Evolutionary conservation across 2,329 filamentous ascomycete species (phyloP).

Genomic region (Arachnomyces sp.): DNA sequence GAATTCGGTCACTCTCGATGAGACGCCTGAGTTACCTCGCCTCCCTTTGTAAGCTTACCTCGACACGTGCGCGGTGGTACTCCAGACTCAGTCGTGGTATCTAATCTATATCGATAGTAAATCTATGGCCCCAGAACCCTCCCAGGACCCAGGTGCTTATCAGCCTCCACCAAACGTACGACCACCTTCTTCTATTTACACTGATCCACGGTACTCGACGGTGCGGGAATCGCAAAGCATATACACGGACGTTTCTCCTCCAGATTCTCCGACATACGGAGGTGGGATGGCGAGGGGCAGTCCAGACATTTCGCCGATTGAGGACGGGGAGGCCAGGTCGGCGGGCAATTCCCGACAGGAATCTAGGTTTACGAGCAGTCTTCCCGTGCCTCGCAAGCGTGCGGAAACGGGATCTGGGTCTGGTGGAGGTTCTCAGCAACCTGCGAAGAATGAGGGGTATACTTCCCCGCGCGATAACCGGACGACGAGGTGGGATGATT

Average conservation of each 20-base stretch:
- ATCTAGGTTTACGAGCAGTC: conserved; percentile 20
- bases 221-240: conserved; percentile 9
- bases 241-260: conserved; percentile 37
- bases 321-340: conserved; percentile 15
- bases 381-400: conserved; percentile 22
- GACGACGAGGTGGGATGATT: conserved; percentile 51
- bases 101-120: conserved; percentile 10
- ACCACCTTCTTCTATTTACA: neutral
- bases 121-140: too few relatives aligned
- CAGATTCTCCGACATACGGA: conserved; percentile 33
- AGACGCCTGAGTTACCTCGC: conserved; percentile 27
- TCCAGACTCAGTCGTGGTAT: conserved; percentile 10
- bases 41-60: conserved; percentile 29
- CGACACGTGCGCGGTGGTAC: conserved; percentile 14
- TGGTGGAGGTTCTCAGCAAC: conserved; percentile 7
- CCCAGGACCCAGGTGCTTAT: neutral
- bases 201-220: conserved; percentile 3
- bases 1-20: conserved; percentile 17
- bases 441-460: conserved; percentile 11
- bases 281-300: conserved; percentile 13
- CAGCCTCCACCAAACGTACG: conserved; percentile 21
- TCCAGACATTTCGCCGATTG: conserved; percentile 36
- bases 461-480: conserved; percentile 11
- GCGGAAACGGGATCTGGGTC: conserved; percentile 17
- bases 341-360: conserved; percentile 13